Base-by-base conservation (phyloP, 1,284 basidiomycete genomes). In the Rhizopogon hawkerae region DNA sequence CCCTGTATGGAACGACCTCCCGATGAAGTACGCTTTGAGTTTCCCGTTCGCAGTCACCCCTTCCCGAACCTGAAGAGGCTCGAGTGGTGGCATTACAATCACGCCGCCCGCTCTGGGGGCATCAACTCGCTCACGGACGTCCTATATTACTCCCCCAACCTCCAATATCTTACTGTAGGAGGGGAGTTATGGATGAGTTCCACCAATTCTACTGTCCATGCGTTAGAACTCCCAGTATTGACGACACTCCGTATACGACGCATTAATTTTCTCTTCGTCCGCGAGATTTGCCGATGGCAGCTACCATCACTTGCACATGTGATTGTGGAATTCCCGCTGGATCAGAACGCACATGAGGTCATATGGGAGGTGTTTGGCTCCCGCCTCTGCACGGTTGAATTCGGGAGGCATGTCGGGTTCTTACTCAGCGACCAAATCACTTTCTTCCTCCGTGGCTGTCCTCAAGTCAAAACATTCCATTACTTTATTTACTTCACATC, bases 41-140 rank as follows among this genome's bases (percentile, higher is more conserved):
- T 76, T 58, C 72, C 77, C 31, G 72, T 74, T 3, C 68, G 68
- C 18, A 66, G 54, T 43, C 62, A 79, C 0, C 60, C 72, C 0
- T 54, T 84, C 3, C 67, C 70, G 8, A 74, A 74, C n/a, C 67
- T 85, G 33, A 75, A 73, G 39, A 75, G 81, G 16, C 69, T 85
- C 35, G 83, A 85, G 48, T 85, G 83, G 81, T 83, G 79, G 75
- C 73, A 82, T 56, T 63, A 77, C 55, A 68, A 69, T 51, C 74
- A 77, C 47, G 83, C 83, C 26, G 74, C 80, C 24, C 73, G 76
- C 48, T 70, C 78, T 10, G 81, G 82, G 6, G 83, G 83, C 2
- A 78, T 85, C 54, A 85, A 85, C 61, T 77, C 77, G 5, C 67
- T 85, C 37, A 58, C 61, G 2, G 67, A 73, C 48, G 77, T 83